Base-by-base conservation (phyloP, 768 basidiomycete genomes). In the Serendipita sp. region DNA sequence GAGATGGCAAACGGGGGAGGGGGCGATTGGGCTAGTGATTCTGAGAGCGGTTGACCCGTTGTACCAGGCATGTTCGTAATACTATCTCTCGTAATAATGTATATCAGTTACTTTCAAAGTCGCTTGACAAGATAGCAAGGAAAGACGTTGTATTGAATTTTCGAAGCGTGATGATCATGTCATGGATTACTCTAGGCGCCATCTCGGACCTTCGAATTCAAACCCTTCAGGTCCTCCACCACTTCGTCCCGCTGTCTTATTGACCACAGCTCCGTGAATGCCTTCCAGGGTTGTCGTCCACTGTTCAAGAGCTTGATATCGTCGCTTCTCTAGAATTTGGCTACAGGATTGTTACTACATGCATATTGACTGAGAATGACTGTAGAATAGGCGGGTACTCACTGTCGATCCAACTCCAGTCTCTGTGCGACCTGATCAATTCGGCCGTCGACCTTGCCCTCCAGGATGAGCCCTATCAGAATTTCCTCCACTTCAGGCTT, bases 361-460 rank as follows among this genome's bases (percentile, higher is more conserved):
- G 40, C 16, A 44, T 23, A 29, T 3, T 44, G 16, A 37, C 18
- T 27, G 43, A 18, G 62, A 45, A 53, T 63, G 23, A 23, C 23
- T 23, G 23, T 23, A 23, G 23, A 23, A 23, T 23, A 23, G 23
- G 23, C 23, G 23, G 23, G 43, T 29, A 78, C 84, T 66, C 64
- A 91, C 89, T 91, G 85, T 72, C 84, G 78, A 69, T 95, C 93
- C 44, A 99, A 78, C 70, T 98, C 91, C 15, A 99, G 78, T 63
- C 91, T 79, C 81, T 93, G 93, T 43, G 88, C 84, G 44, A 96
- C 92, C 75, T 99, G 96, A 74, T 99, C 95, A 70, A 99, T 97
- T 67, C 86, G 82, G 10, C 96, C 96, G 68, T 95, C 90, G 10
- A 99, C 91, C 72, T 91, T 95, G n/a, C 91, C 91, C 73, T 99